These are phyloP conservation scores for Ogataea polymorpha DNA, from an alignment of 805 yeast species.

Conservation along the genomic window DNA sequence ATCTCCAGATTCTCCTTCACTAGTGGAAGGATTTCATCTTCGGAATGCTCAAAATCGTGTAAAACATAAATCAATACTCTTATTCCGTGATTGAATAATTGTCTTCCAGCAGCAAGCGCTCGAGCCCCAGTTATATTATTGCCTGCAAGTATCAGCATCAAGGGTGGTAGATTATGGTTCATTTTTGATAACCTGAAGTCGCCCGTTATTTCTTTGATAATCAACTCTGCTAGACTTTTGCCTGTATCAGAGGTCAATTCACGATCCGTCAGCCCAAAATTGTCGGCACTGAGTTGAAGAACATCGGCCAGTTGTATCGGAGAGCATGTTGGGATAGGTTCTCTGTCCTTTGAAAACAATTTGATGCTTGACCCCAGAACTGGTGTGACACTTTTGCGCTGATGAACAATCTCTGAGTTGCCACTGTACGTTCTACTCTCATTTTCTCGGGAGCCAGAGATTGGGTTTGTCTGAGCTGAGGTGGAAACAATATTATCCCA, in stretches of 20 bases:
- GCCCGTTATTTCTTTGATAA: slow-evolving; percentile 68
- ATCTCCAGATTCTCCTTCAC: slow-evolving; percentile 51
- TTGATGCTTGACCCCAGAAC: slow-evolving; percentile 13
- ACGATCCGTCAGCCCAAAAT: slow-evolving; percentile 45
- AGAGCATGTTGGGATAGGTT: slow-evolving; percentile 58
- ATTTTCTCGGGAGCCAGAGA: slow-evolving; percentile 8
- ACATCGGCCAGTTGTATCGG: slow-evolving; percentile 79
- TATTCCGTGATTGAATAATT: slow-evolving; percentile 69
- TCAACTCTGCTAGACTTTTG: slow-evolving; percentile 56
- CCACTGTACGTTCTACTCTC: slow-evolving; percentile 24
- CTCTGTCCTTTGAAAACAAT: slow-evolving; percentile 16
- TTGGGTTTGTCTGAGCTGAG: slow-evolving; percentile 18
- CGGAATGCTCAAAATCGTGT: slow-evolving; percentile 37
- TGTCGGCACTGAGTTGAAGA: slow-evolving; percentile 56
- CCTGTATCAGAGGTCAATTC: slow-evolving; percentile 65
- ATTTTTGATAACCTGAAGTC: slow-evolving; percentile 54
- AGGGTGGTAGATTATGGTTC: slow-evolving; percentile 80
- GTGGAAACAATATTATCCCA: slow-evolving; percentile 44
- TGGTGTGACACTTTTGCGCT: slow-evolving; percentile 19
- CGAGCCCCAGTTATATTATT: slow-evolving; percentile 71
- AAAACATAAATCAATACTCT: slow-evolving; percentile 55
- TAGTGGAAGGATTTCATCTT: slow-evolving; percentile 31
- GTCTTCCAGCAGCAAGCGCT: slow-evolving; percentile 77
- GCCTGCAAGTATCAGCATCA: slow-evolving; percentile 69
- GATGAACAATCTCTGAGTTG: slow-evolving; percentile 13